Evolutionary conservation across 1,284 basidiomycete species (phyloP).

Genomic region (Ustanciosporium gigantosporum): DNA sequence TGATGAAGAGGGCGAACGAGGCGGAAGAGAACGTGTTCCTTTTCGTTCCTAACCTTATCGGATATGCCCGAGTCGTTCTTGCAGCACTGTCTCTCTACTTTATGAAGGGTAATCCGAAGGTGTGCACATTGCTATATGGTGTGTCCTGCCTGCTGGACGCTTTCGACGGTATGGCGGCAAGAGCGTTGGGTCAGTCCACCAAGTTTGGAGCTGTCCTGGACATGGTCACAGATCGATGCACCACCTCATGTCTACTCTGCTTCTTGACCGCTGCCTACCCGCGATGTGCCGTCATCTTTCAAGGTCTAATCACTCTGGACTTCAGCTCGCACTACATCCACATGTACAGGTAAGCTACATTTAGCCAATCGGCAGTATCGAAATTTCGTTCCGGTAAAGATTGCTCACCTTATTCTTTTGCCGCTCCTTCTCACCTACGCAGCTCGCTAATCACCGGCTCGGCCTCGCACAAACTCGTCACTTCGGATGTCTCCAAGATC

Average conservation of each 20-base stretch:
- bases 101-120: conserved; percentile 81
- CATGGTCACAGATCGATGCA: conserved; percentile 99
- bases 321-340: conserved; percentile 99
- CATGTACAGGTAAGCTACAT: conserved; percentile 98
- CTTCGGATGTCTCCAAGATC: conserved; percentile 86
- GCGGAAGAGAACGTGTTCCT: conserved; percentile 63
- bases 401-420: conserved; percentile 1
- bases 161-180: conserved; percentile 91
- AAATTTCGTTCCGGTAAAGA: too few species aligned
- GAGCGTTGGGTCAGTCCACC: conserved; percentile 80
- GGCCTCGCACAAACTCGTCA: conserved; percentile 86
- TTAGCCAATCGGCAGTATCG: too few species aligned
- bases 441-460: conserved; percentile 93
- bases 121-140: conserved; percentile 86
- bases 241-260: conserved; percentile 90
- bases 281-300: conserved; percentile 78
- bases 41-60: conserved; percentile 95
- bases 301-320: conserved; percentile 93
- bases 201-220: conserved; percentile 98
- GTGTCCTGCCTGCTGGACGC: conserved; percentile 94
- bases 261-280: conserved; percentile 91
- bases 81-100: conserved; percentile 87
- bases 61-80: conserved; percentile 84
- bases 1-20: conserved; percentile 31
- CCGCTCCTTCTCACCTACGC: conserved; percentile 1